Base-by-base conservation (phyloP, 768 basidiomycete species). In the Sporobolomyces phaffii region DNA sequence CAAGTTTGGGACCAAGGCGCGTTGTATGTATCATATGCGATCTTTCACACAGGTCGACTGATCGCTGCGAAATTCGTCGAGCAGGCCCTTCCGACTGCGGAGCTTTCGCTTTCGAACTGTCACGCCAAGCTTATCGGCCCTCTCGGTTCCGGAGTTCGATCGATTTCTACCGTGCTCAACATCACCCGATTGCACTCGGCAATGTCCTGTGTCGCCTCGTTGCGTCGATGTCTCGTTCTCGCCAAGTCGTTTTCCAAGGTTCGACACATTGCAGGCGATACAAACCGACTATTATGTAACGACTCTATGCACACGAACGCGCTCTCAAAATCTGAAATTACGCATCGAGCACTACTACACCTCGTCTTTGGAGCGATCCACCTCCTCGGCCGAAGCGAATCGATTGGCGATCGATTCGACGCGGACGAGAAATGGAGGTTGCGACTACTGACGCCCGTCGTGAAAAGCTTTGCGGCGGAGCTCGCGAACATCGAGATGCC, bases 161-260 rank as follows among this genome's bases (percentile, higher is more conserved):
- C 79, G 65, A 88, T 89, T 62, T 78, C 85, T 5, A 83, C 87
- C 0, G 84, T 89, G 11, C 83, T 89, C 43, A 88, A 87, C 76
- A 88, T 90, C 75, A 89, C 88, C 1, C 86, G 88, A 5, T 75
- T 88, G 6, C 84, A 87, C 78, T 87, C 84, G 6, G 82, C 86
- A 8, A 79, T 84, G 18, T 77, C 79, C 20, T 83, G 83, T 5
- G 77, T 84, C 22, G 85, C 86, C 4, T 78, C 79, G 53, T 76
- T 90, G 29, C 82, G 84, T 62, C 84, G 84, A 69, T 84, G 83
- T 64, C 81, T 89, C 29, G 80, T 84, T 33, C 84, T 87, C 54
- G 87, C 87, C 9, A 82, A 82, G 11, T 80, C 85, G 18, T 88
- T 85, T 72, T 83, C 88, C 0, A 76, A 76, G 10, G 84, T 86